Evolutionary conservation across 2,329 filamentous ascomycete genomes (phyloP).

Genomic region (Beauveria sp.): DNA sequence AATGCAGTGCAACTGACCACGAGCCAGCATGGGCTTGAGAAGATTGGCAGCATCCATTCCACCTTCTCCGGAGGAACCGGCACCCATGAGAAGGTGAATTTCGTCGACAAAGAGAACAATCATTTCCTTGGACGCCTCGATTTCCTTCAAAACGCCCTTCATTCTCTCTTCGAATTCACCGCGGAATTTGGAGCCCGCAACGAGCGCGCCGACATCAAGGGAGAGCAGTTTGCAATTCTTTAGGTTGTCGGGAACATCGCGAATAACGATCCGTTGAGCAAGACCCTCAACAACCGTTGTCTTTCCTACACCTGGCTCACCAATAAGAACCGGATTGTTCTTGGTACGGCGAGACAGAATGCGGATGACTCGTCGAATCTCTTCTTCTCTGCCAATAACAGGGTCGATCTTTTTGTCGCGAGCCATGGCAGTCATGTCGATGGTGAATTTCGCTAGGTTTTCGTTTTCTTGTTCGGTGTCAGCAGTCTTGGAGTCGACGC

Average conservation of each 20-base stretch:
- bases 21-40: slow-evolving; percentile 94
- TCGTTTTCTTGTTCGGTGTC: slow-evolving; percentile 90
- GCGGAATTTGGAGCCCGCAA: slow-evolving; percentile 96
- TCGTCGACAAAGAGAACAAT: slow-evolving; percentile 98
- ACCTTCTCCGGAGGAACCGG: slow-evolving; percentile 86
- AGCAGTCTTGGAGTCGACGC: slow-evolving; percentile 92
- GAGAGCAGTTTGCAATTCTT: slow-evolving; percentile 91
- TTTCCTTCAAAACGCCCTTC: slow-evolving; percentile 98
- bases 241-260: slow-evolving; percentile 91
- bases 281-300: slow-evolving; percentile 96
- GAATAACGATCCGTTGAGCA: slow-evolving; percentile 90
- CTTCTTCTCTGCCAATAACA: slow-evolving; percentile 93
- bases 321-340: slow-evolving; percentile 97
- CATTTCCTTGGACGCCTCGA: slow-evolving; percentile 87
- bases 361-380: slow-evolving; percentile 84
- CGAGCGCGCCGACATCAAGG: slow-evolving; percentile 87
- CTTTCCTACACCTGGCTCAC: slow-evolving; percentile 96
- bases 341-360: slow-evolving; percentile 91
- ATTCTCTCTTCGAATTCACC: slow-evolving; percentile 99
- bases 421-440: slow-evolving; percentile 95
- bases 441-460: slow-evolving; percentile 95
- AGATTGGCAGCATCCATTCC: slow-evolving; percentile 98
- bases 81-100: slow-evolving; percentile 97
- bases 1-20: slow-evolving; percentile 95
- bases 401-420: slow-evolving; percentile 96